These are phyloP conservation scores for Blastobotrys niveus DNA, from an alignment of 1,139 yeast species.

Conservation along the genomic window DNA sequence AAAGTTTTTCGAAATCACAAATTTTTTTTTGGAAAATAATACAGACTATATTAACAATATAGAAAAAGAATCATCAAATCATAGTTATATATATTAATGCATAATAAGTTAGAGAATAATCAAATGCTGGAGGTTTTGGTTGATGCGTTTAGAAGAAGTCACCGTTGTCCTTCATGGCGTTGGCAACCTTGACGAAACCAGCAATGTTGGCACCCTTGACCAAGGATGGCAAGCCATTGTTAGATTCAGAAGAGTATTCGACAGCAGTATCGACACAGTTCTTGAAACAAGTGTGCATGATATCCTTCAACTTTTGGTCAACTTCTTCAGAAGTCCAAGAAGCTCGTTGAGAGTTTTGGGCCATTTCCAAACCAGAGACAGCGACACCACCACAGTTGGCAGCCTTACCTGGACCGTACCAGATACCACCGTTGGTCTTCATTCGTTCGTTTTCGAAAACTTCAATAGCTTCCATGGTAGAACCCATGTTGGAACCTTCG, in stretches of 20 bases:
- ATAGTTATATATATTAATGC: conserved; percentile 6
- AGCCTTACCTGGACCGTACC: conserved; percentile 99
- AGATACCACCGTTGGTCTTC: conserved; percentile 55
- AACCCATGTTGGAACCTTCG: conserved; percentile 99
- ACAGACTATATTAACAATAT: no score
- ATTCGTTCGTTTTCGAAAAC: conserved; percentile 85
- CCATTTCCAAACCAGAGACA: conserved; percentile 98
- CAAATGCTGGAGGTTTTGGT: background rate
- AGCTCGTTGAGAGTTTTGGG: conserved; percentile 95
- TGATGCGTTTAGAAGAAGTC: conserved; percentile 48
- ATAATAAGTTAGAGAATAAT: conserved; percentile 1
- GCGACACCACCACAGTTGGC: conserved; percentile 99
- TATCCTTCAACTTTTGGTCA: conserved; percentile 76
- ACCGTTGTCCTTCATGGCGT: conserved; percentile 97
- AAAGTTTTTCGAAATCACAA: no score
- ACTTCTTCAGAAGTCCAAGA: conserved; percentile 86
- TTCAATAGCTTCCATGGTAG: conserved; percentile 93
- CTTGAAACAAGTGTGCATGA: conserved; percentile 90
- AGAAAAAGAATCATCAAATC: conserved; percentile 3
- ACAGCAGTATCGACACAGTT: conserved; percentile 86
- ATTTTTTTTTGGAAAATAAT: no score
- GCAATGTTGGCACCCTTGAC: conserved; percentile 99
- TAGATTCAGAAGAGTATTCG: conserved; percentile 65
- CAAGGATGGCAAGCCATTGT: conserved; percentile 75
- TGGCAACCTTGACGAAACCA: conserved; percentile 97